A percentile compares a stretch with the other conserved stretches of the same genome.
Conservation (phyloP, 129 eudicot genomes). For the Flaveria robusta region DNA sequence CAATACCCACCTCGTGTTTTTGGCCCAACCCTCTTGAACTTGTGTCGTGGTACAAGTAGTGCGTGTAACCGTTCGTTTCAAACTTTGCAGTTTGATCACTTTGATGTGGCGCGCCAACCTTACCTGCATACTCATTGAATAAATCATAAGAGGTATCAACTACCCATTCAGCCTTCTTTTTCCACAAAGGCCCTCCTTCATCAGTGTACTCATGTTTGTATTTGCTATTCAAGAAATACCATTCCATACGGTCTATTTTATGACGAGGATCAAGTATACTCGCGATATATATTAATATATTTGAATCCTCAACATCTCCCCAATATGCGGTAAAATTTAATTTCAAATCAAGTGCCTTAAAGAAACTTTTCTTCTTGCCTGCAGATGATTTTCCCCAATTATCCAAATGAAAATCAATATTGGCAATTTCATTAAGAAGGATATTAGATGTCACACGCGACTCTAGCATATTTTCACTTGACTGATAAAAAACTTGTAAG, state of each 20-base stretch:
- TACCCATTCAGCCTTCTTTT: constrained; percentile 13
- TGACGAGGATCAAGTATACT: constrained; percentile 21
- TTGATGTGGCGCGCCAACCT: neutral
- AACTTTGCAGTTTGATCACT: constrained; percentile 9
- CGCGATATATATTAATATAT: constrained; percentile 14
- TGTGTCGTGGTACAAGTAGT: constrained; percentile 1
- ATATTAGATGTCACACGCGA: constrained; percentile 6
- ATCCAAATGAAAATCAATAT: constrained; percentile 9
- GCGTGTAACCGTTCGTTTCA: constrained; percentile 1
- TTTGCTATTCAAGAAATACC: constrained; percentile 5
- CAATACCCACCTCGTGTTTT: constrained; percentile 1
- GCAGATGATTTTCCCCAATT: constrained; percentile 4
- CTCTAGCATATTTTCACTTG: neutral
- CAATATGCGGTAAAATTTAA: neutral
- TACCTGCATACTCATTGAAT: constrained; percentile 12
- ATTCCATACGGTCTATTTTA: neutral
- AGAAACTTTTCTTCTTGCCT: neutral
- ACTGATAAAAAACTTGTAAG: neutral
- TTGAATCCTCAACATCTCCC: constrained; percentile 25
- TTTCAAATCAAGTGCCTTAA: neutral
- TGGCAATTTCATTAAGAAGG: neutral
- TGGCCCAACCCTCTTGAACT: neutral
- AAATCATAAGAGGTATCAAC: constrained; percentile 12
- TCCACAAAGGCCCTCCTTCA: constrained; percentile 9
- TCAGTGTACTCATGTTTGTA: constrained; percentile 17